phyloP scores from a whole-genome alignment of 108 stramenopile genomes.

The Fragilariopsis cylindrus region DNA sequence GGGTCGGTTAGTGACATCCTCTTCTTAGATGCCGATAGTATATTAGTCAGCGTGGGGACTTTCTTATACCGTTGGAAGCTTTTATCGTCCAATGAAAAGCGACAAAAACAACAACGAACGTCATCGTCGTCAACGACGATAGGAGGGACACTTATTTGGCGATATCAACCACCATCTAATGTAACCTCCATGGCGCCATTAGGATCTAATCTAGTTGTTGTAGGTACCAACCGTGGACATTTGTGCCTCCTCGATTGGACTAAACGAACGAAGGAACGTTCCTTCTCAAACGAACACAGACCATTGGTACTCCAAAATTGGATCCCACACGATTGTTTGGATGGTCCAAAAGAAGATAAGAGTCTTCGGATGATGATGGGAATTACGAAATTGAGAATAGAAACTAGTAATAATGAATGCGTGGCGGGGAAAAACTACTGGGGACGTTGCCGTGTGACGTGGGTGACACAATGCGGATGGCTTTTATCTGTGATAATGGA shows the following conservation, averaged over 20 bases:
- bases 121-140: neutral
- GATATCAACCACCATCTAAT: conserved; percentile 23
- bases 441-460: conserved; percentile 22
- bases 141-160: conserved; percentile 24
- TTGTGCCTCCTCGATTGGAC: conserved; percentile 29
- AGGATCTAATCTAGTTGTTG: conserved; percentile 17
- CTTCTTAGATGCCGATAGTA: conserved; percentile 10
- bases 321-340: conserved; percentile 3
- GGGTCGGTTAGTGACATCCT: conserved; percentile 21
- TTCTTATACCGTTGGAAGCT: conserved; percentile 23
- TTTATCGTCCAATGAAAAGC: too few relatives aligned
- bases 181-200: conserved; percentile 19
- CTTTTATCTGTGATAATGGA: conserved; percentile 22
- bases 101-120: neutral
- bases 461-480: conserved; percentile 25
- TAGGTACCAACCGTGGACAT: conserved; percentile 23
- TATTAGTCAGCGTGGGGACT: conserved; percentile 21
- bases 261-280: conserved; percentile 6
- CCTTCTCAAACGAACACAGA: conserved; percentile 26
- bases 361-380: conserved; percentile 20
- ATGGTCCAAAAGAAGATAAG: neutral
- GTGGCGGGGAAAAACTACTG: conserved; percentile 6
- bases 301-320: conserved; percentile 26
- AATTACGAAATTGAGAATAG: conserved; percentile 18
- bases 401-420: neutral